These are phyloP conservation scores for Cystobasidiopsis lactophilus DNA, from an alignment of 768 basidiomycete species.

Conservation along the genomic window DNA sequence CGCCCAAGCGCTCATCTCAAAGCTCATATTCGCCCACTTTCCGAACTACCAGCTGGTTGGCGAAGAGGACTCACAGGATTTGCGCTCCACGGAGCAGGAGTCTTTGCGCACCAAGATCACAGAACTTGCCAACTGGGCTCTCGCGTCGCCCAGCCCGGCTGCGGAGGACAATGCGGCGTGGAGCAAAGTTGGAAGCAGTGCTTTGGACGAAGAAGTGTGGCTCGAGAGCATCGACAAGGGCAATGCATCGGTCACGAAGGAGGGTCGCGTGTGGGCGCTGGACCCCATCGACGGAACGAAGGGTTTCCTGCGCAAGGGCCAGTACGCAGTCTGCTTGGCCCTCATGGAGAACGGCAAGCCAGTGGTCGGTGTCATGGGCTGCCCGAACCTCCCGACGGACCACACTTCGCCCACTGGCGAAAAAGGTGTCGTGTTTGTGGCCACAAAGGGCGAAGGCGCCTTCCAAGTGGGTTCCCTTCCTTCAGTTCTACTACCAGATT, in stretches of 20 bases:
- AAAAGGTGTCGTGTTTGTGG: conserved; percentile 63
- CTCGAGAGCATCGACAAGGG: conserved; percentile 73
- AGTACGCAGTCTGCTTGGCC: conserved; percentile 79
- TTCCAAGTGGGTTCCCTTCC: conserved; percentile 33
- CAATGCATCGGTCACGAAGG: conserved; percentile 43
- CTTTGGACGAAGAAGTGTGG: conserved; percentile 17
- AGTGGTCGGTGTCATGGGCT: conserved; percentile 67
- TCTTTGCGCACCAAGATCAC: conserved; percentile 46
- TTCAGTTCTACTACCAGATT: background rate
- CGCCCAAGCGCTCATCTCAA: conserved; percentile 74
- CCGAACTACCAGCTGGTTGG: conserved; percentile 75
- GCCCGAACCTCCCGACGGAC: conserved; percentile 64
- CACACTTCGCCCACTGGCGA: conserved; percentile 34
- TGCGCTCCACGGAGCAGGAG: conserved; percentile 33
- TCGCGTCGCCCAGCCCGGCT: conserved; percentile 16
- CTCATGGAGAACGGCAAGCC: conserved; percentile 57
- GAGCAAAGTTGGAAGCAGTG: conserved; percentile 39
- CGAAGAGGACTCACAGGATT: conserved; percentile 72
- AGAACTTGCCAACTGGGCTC: conserved; percentile 47
- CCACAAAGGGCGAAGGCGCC: conserved; percentile 66
- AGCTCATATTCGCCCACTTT: conserved; percentile 53
- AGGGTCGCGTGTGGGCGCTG: conserved; percentile 64
- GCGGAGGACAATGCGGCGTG: conserved; percentile 42
- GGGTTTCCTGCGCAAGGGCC: conserved; percentile 74
- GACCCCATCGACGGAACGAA: conserved; percentile 86